A percentile compares a stretch with the other conserved stretches of the same genome.
Conservation (phyloP, 2,329 filamentous ascomycete species). For the Xylariales sp. region DNA sequence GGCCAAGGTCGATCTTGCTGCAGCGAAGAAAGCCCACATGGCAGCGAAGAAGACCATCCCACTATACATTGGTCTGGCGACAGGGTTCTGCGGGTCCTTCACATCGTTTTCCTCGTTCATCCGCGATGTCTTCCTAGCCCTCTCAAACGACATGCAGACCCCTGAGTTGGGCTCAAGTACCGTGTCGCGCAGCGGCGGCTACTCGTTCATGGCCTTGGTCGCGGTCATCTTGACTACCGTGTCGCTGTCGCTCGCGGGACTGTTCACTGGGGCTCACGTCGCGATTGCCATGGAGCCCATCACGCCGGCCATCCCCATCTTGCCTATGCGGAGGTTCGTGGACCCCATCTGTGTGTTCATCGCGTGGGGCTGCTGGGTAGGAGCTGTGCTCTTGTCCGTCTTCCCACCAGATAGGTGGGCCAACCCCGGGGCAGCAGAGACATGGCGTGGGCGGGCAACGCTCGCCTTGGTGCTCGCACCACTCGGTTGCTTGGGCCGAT, state of each 20-base stretch:
- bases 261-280: slow-evolving; percentile 70
- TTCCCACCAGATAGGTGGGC: slow-evolving; percentile 57
- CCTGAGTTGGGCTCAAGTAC: slow-evolving; percentile 36
- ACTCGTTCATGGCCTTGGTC: slow-evolving; percentile 77
- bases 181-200: slow-evolving; percentile 60
- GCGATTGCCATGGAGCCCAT: slow-evolving; percentile 56
- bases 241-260: slow-evolving; percentile 62
- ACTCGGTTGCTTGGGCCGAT: slow-evolving; percentile 69
- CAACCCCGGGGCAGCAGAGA: slow-evolving; percentile 37
- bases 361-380: slow-evolving; percentile 72
- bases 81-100: slow-evolving; percentile 83
- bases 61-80: slow-evolving; percentile 80
- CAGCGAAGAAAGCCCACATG: slow-evolving; percentile 53
- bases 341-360: slow-evolving; percentile 62
- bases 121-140: slow-evolving; percentile 71
- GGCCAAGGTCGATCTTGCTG: slow-evolving; percentile 30
- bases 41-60: slow-evolving; percentile 80
- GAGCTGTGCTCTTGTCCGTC: slow-evolving; percentile 65
- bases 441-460: slow-evolving; percentile 70
- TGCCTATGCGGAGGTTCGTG: slow-evolving; percentile 52
- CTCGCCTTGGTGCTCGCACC: slow-evolving; percentile 83
- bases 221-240: slow-evolving; percentile 72
- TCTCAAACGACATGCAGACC: slow-evolving; percentile 67
- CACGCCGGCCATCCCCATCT: slow-evolving; percentile 57
- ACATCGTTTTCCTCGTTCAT: slow-evolving; percentile 88